Percentiles rank a stretch among this genome's conserved stretches.
Evolutionary conservation across 768 basidiomycete genomes (phyloP).

Genomic region (Nidula microcarpa): DNA sequence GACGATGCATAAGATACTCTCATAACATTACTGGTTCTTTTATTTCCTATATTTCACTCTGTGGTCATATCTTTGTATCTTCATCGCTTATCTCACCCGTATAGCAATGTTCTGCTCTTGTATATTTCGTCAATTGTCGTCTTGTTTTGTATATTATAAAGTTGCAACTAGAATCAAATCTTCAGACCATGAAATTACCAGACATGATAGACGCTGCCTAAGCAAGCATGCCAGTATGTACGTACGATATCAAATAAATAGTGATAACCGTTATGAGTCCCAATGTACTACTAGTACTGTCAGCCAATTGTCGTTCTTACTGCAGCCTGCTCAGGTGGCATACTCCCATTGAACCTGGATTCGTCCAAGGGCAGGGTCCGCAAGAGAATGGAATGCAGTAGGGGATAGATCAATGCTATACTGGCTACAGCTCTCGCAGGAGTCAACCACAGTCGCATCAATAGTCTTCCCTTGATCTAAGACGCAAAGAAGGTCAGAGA

Average conservation of each 20-base stretch:
- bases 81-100: neutral
- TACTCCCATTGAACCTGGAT: slow-evolving; percentile 16
- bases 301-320: no score
- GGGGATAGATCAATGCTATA: slow-evolving; percentile 23
- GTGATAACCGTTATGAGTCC: no score
- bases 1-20: slow-evolving; percentile 27
- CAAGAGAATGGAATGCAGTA: slow-evolving; percentile 16
- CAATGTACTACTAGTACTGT: no score
- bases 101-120: no score
- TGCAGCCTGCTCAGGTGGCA: neutral
- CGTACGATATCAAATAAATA: no score
- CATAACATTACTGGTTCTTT: neutral
- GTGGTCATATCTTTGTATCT: neutral
- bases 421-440: slow-evolving; percentile 17
- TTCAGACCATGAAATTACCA: neutral
- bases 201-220: no score
- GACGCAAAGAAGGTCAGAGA: neutral
- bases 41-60: neutral
- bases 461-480: slow-evolving; percentile 16
- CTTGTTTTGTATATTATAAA: neutral
- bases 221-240: no score
- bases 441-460: slow-evolving; percentile 18
- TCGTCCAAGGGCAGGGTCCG: slow-evolving; percentile 8
- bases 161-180: neutral
- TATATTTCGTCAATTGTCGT: no score